Evolutionary conservation across 176 grass and related monocot genomes (phyloP).

Genomic region (Musa acuminata): DNA sequence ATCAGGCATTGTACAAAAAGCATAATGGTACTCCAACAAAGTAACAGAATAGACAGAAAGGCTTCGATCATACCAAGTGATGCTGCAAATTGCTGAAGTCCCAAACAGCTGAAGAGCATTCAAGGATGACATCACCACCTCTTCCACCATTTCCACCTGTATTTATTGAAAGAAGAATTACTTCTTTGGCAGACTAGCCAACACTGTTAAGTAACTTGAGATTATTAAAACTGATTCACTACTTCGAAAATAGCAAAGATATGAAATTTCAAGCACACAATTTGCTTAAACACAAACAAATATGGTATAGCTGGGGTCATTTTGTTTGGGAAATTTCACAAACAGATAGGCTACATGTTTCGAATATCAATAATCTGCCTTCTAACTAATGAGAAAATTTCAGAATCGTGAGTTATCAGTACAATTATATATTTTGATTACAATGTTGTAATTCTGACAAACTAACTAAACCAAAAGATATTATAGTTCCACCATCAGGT

Average conservation of each 20-base stretch:
- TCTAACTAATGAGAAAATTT: neutral
- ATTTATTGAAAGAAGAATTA: slow-evolving; percentile 13
- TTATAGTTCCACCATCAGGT: slow-evolving; percentile 40
- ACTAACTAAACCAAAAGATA: neutral
- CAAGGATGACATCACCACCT: slow-evolving; percentile 83
- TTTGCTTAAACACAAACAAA: neutral
- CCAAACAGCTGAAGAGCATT: slow-evolving; percentile 66
- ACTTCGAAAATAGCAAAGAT: neutral
- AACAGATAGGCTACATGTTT: neutral
- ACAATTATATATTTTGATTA: neutral
- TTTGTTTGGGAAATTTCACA: neutral
- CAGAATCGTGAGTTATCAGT: neutral
- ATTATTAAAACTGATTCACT: neutral
- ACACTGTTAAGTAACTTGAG: neutral
- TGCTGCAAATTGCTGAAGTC: slow-evolving; percentile 74
- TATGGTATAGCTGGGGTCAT: neutral
- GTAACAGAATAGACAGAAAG: neutral
- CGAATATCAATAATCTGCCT: neutral
- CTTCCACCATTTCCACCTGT: slow-evolving; percentile 75
- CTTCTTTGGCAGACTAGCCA: neutral
- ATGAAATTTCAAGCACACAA: neutral
- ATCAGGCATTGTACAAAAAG: neutral
- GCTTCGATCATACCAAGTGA: slow-evolving; percentile 41
- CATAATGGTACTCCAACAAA: neutral
- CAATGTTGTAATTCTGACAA: neutral